Evolutionary conservation across 768 basidiomycete species (phyloP).

Genomic region (Hericium alpestre): DNA sequence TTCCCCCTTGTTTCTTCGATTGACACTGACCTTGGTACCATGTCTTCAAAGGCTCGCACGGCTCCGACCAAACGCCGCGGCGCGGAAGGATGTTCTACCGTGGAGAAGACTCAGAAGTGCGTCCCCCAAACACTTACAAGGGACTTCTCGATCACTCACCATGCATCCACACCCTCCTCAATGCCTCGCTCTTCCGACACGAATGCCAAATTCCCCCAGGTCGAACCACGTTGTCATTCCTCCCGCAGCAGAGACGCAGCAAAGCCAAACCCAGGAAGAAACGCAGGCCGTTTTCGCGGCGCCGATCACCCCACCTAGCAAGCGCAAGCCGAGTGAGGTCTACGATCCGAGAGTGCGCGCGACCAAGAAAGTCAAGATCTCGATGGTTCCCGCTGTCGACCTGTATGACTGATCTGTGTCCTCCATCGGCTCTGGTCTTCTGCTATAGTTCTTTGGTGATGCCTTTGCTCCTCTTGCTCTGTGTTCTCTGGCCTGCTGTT

Average conservation of each 20-base stretch:
- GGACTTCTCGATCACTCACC: background rate
- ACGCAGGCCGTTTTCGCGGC: background rate
- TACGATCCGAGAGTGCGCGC: slow-evolving; percentile 9
- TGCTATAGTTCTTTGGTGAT: background rate
- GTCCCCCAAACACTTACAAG: background rate
- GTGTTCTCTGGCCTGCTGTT: background rate
- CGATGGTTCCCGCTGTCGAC: slow-evolving; percentile 57
- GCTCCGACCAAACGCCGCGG: background rate
- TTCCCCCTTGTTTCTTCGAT: background rate
- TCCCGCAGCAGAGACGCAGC: background rate
- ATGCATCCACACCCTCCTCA: background rate
- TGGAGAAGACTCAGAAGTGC: background rate
- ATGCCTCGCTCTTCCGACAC: background rate
- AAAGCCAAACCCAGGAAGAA: no score
- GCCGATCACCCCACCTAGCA: slow-evolving; percentile 25
- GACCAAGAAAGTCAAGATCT: slow-evolving; percentile 62
- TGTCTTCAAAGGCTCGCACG: background rate
- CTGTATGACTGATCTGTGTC: slow-evolving; percentile 51
- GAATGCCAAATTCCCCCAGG: background rate
- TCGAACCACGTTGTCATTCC: background rate
- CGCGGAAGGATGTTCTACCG: background rate
- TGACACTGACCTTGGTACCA: background rate
- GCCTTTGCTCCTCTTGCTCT: background rate
- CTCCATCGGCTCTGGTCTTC: no score
- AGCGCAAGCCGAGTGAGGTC: slow-evolving; percentile 21